phyloP scores from a whole-genome alignment of 2,329 filamentous ascomycete species.

The Mariannaea elegans region DNA sequence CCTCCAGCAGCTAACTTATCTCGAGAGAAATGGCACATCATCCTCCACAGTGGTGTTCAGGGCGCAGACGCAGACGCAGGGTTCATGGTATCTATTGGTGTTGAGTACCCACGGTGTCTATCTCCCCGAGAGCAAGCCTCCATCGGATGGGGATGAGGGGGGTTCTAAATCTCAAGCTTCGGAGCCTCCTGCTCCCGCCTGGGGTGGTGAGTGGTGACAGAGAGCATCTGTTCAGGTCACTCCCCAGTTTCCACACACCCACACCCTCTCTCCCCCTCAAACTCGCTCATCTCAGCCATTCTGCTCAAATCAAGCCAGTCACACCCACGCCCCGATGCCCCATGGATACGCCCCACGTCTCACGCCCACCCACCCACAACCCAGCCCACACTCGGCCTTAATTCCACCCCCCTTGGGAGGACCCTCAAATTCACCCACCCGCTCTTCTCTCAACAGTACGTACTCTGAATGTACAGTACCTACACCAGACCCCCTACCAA shows the following conservation, averaged over 20 bases:
- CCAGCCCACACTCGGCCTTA: slow-evolving; percentile 18
- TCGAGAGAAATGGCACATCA: slow-evolving; percentile 1
- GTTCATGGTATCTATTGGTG: slow-evolving; percentile 1
- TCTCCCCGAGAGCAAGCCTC: slow-evolving; percentile 24
- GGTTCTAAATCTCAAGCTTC: slow-evolving; percentile 23
- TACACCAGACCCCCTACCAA: slow-evolving; percentile 30
- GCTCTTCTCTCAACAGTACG: slow-evolving; percentile 21
- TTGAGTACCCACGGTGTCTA: slow-evolving; percentile 11
- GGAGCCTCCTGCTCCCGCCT: slow-evolving; percentile 40
- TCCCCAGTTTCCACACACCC: slow-evolving; percentile 21
- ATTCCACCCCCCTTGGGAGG: slow-evolving; percentile 12
- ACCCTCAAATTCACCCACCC: slow-evolving; percentile 26
- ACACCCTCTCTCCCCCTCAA: slow-evolving; percentile 25
- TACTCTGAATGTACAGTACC: slow-evolving; percentile 27
- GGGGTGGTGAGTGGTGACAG: slow-evolving; percentile 35
- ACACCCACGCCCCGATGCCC: slow-evolving; percentile 30
- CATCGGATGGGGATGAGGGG: slow-evolving; percentile 13
- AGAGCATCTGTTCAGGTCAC: slow-evolving; percentile 18
- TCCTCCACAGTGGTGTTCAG: slow-evolving; percentile 1
- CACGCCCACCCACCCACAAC: slow-evolving; percentile 11
- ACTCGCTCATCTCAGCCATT: slow-evolving; percentile 13
- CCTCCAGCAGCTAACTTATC: neutral
- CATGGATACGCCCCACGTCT: slow-evolving; percentile 22
- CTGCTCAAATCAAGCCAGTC: slow-evolving; percentile 11
- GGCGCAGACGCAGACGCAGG: neutral